Conservation (phyloP, 495 filamentous ascomycete species). For the Penicillium longicatenatum region DNA sequence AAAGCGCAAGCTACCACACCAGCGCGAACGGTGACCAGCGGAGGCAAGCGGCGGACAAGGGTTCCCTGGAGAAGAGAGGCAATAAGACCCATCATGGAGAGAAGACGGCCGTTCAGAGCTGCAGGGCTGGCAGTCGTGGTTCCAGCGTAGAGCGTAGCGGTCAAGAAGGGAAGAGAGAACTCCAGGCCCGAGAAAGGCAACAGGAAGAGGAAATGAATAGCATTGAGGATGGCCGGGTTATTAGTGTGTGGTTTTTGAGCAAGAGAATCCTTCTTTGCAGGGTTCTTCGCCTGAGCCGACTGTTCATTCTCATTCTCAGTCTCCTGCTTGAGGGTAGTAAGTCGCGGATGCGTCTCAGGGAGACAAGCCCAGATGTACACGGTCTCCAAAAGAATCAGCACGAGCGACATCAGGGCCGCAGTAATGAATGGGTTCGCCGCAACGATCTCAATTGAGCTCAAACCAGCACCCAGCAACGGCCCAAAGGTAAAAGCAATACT, state of each 20-base stretch:
- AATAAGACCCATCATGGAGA: conserved; percentile 91
- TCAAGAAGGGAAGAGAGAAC: conserved; percentile 92
- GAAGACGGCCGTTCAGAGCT: conserved; percentile 77
- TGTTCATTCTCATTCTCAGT: background rate
- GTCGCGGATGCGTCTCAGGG: conserved; percentile 79
- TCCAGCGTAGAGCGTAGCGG: conserved; percentile 79
- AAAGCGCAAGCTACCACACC: conserved; percentile 76
- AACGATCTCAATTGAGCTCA: conserved; percentile 73
- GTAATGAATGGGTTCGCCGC: conserved; percentile 91
- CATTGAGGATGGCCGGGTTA: conserved; percentile 78
- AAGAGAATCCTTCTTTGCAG: background rate
- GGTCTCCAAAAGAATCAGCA: conserved; percentile 82
- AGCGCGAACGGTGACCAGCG: conserved; percentile 72
- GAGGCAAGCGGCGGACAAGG: conserved; percentile 77
- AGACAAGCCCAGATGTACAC: conserved; percentile 82
- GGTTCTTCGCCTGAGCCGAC: background rate
- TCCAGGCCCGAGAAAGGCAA: conserved; percentile 98
- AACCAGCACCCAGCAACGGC: conserved; percentile 82
- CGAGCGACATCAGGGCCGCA: conserved; percentile 81
- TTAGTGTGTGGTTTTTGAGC: conserved; percentile 61
- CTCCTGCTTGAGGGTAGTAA: conserved; percentile 38
- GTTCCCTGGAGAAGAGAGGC: conserved; percentile 87
- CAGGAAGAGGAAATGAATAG: conserved; percentile 86
- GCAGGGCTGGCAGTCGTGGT: conserved; percentile 57
- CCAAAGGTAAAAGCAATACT: conserved; percentile 97